Percentiles rank a stretch among this genome's conserved stretches.
phyloP scores from a whole-genome alignment of 2,329 filamentous ascomycete species.

The Clonostachys chloroleuca region DNA sequence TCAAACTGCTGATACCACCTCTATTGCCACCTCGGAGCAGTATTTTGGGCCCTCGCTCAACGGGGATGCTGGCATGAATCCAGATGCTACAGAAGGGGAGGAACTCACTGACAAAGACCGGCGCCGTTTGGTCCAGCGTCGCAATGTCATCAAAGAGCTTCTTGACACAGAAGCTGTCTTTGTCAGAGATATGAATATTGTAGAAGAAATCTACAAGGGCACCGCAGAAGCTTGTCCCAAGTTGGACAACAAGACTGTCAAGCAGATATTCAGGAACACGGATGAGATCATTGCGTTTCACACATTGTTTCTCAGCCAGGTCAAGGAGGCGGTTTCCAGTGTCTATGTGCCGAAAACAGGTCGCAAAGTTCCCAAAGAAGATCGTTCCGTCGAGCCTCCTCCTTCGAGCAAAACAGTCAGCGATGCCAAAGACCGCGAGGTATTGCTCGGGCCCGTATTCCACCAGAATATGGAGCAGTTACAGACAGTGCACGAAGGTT shows the following conservation, averaged over 20 bases:
- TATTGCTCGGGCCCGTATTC: conserved; percentile 49
- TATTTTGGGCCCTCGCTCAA: conserved; percentile 27
- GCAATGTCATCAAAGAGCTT: conserved; percentile 84
- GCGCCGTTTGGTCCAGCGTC: conserved; percentile 73
- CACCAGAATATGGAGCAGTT: conserved; percentile 53
- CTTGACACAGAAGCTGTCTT: conserved; percentile 91
- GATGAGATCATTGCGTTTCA: conserved; percentile 89
- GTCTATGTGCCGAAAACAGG: conserved; percentile 67
- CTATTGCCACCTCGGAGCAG: conserved; percentile 34
- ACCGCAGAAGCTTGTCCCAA: conserved; percentile 80
- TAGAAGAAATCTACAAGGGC: conserved; percentile 95
- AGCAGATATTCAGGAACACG: conserved; percentile 87
- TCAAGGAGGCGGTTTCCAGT: conserved; percentile 75
- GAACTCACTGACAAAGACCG: conserved; percentile 49
- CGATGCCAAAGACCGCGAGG: conserved; percentile 48
- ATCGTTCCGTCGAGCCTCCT: conserved; percentile 18
- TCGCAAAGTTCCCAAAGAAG: conserved; percentile 34
- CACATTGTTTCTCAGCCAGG: conserved; percentile 68
- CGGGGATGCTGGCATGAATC: conserved; percentile 28
- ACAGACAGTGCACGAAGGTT: conserved; percentile 57
- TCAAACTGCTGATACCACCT: conserved; percentile 41
- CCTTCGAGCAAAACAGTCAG: conserved; percentile 36
- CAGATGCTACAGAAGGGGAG: conserved; percentile 28
- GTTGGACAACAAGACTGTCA: conserved; percentile 79
- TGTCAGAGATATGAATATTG: conserved; percentile 92